phyloP scores from a whole-genome alignment of 148 eudicot species.

The Selenicereus undatus region DNA sequence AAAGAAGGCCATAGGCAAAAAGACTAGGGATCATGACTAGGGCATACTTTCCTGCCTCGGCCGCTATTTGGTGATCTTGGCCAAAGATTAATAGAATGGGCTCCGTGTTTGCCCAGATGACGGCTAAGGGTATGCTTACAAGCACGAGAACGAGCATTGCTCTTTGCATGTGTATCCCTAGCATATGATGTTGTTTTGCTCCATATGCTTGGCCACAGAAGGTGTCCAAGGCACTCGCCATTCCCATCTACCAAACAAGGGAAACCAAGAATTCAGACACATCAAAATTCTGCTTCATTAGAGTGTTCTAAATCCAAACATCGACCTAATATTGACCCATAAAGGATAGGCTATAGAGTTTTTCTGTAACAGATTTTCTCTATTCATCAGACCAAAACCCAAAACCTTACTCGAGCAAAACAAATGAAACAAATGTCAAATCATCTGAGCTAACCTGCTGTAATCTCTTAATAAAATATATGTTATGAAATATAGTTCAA shows the following conservation, averaged over 20 bases:
- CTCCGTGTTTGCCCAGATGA: constrained; percentile 47
- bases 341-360: too few relatives aligned
- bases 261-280: background rate
- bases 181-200: constrained; percentile 49
- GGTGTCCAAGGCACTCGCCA: constrained; percentile 60
- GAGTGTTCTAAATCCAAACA: too few relatives aligned
- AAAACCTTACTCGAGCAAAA: too few relatives aligned
- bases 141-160: constrained; percentile 53
- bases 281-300: too few relatives aligned
- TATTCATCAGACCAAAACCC: too few relatives aligned
- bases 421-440: too few relatives aligned
- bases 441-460: too few relatives aligned
- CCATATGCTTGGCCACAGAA: constrained; percentile 50
- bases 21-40: constrained; percentile 33
- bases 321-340: too few relatives aligned
- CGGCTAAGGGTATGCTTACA: constrained; percentile 46
- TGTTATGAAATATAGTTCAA: too few relatives aligned
- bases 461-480: too few relatives aligned
- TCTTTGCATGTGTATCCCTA: constrained; percentile 64
- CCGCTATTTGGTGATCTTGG: constrained; percentile 2
- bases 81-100: background rate
- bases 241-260: constrained; percentile 35
- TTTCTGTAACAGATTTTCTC: too few relatives aligned
- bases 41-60: constrained; percentile 33
- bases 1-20: constrained; percentile 37